phyloP scores from a whole-genome alignment of 257 asterid genomes.

The Gardenia jasminoides region DNA sequence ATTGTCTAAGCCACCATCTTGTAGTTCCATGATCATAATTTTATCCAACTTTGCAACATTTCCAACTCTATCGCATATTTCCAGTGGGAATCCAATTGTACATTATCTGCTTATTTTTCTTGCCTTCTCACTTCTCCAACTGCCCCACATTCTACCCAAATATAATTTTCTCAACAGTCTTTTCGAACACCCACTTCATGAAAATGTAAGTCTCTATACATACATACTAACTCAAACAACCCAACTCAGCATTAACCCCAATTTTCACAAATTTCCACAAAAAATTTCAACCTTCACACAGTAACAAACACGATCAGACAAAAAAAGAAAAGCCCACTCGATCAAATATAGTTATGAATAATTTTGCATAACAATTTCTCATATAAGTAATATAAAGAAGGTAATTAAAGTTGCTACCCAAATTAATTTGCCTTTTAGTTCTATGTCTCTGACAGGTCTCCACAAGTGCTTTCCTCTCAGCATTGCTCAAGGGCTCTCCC shows the following conservation, averaged over 20 bases:
- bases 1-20: neutral
- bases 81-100: neutral
- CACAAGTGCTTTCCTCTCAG: conserved; percentile 73
- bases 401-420: conserved; percentile 42
- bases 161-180: neutral
- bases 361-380: neutral
- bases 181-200: neutral
- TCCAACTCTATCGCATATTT: neutral
- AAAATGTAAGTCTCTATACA: neutral
- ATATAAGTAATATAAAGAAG: neutral
- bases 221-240: neutral
- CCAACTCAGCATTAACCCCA: neutral
- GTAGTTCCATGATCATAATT: neutral
- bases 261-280: neutral
- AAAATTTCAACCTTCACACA: neutral
- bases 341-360: neutral
- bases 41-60: neutral
- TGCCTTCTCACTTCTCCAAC: neutral
- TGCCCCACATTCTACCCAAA: neutral
- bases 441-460: conserved; percentile 66
- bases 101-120: neutral
- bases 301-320: neutral
- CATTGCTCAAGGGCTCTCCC: conserved; percentile 69
- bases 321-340: neutral
- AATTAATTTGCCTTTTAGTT: conserved; percentile 76